Percentiles rank a stretch among this genome's conserved stretches.
Conservation (phyloP, 257 asterid genomes). For the Cinchona pubescens region DNA sequence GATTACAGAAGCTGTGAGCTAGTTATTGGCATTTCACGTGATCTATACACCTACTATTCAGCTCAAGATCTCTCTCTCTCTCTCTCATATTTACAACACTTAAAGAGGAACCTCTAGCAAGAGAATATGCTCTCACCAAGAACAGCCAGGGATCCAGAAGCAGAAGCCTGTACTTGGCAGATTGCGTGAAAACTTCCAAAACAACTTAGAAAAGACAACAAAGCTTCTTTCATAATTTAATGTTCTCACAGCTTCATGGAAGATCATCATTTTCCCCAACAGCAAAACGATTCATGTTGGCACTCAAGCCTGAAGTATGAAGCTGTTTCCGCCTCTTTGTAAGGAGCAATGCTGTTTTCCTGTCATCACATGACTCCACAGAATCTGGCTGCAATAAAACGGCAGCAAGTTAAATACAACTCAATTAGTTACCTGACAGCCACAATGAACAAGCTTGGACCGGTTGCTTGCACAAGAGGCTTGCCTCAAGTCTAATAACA, state of each 20-base stretch:
- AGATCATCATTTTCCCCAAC: slow-evolving; percentile 45
- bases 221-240: background rate
- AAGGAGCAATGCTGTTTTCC: slow-evolving; percentile 53
- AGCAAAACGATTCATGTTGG: slow-evolving; percentile 45
- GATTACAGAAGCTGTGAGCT: too few relatives aligned
- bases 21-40: too few relatives aligned
- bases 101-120: too few relatives aligned
- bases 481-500: too few relatives aligned
- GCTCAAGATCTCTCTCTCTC: too few relatives aligned
- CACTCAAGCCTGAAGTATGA: slow-evolving; percentile 59
- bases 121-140: too few relatives aligned
- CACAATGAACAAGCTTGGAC: background rate
- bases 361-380: slow-evolving; percentile 59
- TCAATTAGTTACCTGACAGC: background rate
- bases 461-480: background rate
- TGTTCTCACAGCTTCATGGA: background rate
- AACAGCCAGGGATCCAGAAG: background rate
- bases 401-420: slow-evolving; percentile 5
- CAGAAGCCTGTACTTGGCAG: background rate
- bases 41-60: too few relatives aligned
- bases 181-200: background rate
- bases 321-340: slow-evolving; percentile 73
- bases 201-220: background rate
- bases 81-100: too few relatives aligned
- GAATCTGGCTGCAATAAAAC: slow-evolving; percentile 56